Conservation (phyloP, 305 asterid genomes). For the Ajuga reptans region DNA sequence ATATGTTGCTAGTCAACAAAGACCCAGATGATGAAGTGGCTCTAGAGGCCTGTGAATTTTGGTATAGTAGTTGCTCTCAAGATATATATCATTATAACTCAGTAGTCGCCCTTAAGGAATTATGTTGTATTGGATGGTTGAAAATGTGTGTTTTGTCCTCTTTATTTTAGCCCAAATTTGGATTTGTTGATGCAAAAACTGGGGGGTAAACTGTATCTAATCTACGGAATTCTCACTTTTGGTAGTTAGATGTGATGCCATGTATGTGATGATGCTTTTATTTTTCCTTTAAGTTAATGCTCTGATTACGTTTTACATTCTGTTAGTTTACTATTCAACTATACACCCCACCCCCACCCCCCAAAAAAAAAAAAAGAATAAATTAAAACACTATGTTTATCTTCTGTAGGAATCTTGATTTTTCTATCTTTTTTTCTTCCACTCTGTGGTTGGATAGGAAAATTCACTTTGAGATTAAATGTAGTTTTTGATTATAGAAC, state of each 20-base stretch:
- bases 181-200: not conserved
- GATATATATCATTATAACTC: not conserved
- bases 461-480: not conserved
- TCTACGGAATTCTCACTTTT: not conserved
- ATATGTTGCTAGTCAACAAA: slow-evolving; percentile 84
- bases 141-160: not conserved
- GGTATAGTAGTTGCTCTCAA: slow-evolving; percentile 38
- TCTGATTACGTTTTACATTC: not conserved
- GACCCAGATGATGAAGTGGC: slow-evolving; percentile 94
- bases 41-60: slow-evolving; percentile 98
- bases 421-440: not conserved
- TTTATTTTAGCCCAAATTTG: not conserved
- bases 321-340: not conserved
- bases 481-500: not conserved
- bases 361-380: too few species aligned
- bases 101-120: not conserved
- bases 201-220: not conserved
- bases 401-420: not conserved
- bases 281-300: not conserved
- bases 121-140: not conserved
- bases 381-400: not conserved
- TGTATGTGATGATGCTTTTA: not conserved
- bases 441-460: not conserved
- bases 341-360: not conserved
- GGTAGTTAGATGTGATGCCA: not conserved